phyloP scores from a whole-genome alignment of 257 asterid species.

The Fraxinus pennsylvanica region DNA sequence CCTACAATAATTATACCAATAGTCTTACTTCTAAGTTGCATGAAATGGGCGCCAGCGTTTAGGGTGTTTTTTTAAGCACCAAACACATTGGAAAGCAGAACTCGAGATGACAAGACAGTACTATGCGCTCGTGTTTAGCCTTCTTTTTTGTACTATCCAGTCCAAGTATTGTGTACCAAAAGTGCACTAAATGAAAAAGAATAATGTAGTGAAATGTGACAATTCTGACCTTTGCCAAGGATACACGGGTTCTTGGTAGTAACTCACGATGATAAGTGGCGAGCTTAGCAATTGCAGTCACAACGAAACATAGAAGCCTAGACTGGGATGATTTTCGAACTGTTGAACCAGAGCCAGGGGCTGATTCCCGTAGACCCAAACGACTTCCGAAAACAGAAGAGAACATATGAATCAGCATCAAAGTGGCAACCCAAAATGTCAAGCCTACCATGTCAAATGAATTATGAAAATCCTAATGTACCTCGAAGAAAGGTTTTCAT shows the following conservation, averaged over 20 bases:
- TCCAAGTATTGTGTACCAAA: not conserved
- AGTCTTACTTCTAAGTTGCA: not conserved
- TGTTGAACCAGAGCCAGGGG: conserved; percentile 61
- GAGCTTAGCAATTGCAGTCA: conserved; percentile 89
- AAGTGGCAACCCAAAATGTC: conserved; percentile 19
- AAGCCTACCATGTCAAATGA: conserved; percentile 2
- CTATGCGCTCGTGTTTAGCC: not conserved
- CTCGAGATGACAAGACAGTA: not conserved
- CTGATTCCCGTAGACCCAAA: conserved; percentile 66
- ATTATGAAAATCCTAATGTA: conserved; percentile 29
- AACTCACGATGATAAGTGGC: conserved; percentile 83
- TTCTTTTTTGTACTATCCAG: not conserved
- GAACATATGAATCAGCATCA: conserved; percentile 24
- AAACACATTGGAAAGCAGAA: not conserved
- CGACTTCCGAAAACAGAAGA: conserved; percentile 49
- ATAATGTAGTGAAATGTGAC: not conserved
- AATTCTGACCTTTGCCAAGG: conserved; percentile 72
- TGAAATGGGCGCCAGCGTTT: not conserved
- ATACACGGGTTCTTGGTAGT: conserved; percentile 86
- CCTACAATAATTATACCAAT: conserved; percentile 45
- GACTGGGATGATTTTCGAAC: conserved; percentile 77
- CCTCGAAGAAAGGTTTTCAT: conserved; percentile 89
- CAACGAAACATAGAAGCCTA: conserved; percentile 89
- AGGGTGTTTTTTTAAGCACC: not conserved
- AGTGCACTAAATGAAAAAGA: not conserved